Percentiles rank a stretch among this genome's conserved stretches.
Conservation (phyloP, 2,329 filamentous ascomycete genomes). For the Colletotrichum lini region DNA sequence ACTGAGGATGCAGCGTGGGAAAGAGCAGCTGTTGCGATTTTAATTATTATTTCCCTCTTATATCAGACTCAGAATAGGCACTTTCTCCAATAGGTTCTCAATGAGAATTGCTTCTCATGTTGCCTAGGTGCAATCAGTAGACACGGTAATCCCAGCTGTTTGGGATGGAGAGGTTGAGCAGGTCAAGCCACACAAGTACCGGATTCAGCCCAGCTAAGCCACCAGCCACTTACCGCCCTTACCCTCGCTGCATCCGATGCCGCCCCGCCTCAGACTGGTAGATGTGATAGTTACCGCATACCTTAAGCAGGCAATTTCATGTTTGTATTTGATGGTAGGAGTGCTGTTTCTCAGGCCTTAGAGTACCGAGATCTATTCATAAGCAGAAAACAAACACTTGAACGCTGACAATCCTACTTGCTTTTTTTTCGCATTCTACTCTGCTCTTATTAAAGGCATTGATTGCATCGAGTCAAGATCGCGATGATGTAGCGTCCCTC, state of each 20-base stretch:
- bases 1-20: background rate
- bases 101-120: no score
- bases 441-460: no score
- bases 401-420: no score
- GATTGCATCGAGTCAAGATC: no score
- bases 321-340: background rate
- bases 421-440: background rate
- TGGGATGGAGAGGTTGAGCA: no score
- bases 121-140: no score
- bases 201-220: background rate
- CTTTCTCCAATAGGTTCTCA: no score
- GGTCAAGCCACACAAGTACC: background rate
- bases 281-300: background rate
- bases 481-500: slow-evolving; percentile 16
- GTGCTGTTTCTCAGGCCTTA: background rate
- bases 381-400: no score
- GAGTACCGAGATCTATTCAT: no score
- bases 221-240: background rate
- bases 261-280: background rate
- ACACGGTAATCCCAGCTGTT: background rate
- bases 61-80: no score
- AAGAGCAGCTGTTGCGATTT: background rate
- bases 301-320: background rate
- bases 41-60: background rate
- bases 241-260: background rate